phyloP scores from a whole-genome alignment of 805 yeast genomes.

The Kodamaea lidongshanica region DNA sequence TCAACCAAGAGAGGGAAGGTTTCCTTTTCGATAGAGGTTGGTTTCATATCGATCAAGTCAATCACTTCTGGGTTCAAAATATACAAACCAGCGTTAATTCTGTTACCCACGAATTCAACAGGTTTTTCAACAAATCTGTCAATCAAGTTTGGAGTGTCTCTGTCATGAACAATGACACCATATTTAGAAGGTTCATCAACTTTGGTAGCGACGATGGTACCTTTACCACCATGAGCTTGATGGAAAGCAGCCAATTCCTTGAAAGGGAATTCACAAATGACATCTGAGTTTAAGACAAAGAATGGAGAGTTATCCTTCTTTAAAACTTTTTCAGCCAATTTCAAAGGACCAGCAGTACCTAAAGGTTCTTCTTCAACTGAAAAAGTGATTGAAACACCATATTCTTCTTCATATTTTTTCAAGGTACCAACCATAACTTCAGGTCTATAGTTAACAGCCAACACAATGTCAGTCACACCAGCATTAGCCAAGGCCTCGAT shows the following conservation, averaged over 20 bases:
- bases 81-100: conserved; percentile 99
- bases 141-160: conserved; percentile 88
- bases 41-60: conserved; percentile 94
- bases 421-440: conserved; percentile 97
- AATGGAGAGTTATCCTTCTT: conserved; percentile 94
- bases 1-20: conserved; percentile 96
- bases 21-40: conserved; percentile 99
- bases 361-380: conserved; percentile 98
- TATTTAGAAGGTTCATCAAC: conserved; percentile 99
- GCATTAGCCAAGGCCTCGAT: conserved; percentile 97
- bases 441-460: conserved; percentile 99
- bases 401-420: conserved; percentile 88
- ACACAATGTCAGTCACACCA: conserved; percentile 96
- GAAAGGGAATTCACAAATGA: conserved; percentile 98
- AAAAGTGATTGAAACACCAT: conserved; percentile 92
- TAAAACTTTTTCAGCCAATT: conserved; percentile 89
- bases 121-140: conserved; percentile 99
- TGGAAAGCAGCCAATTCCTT: conserved; percentile 88
- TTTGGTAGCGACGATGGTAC: conserved; percentile 98
- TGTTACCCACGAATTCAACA: conserved; percentile 98
- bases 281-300: conserved; percentile 96
- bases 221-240: conserved; percentile 91
- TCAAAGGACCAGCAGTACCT: conserved; percentile 99
- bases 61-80: conserved; percentile 96
- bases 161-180: conserved; percentile 98